Base-by-base conservation (phyloP, 192 early-diverging fungal genomes). In the Dissophora globulifera region DNA sequence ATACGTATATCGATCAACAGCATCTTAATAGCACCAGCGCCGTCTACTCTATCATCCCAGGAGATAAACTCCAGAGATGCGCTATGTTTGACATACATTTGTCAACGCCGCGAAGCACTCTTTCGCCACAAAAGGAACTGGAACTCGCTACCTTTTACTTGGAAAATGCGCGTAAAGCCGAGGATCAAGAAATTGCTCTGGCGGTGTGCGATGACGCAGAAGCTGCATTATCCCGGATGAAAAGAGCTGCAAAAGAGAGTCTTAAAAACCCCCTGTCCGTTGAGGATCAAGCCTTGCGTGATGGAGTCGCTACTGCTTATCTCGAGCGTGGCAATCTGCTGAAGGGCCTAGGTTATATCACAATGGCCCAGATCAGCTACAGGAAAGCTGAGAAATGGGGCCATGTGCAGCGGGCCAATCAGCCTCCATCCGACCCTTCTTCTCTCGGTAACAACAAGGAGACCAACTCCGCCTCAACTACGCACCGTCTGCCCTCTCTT, bases 331-430 rank as follows among this genome's bases (percentile, higher is more conserved):
- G 50, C 30, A 52, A 53, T 20, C 50, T 64, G 32, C 19, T 64
- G 41, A 27, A 54, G 3, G 41, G 38, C 25, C 38, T 64, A 49
- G 51, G 51, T 22, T 42, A 54, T 48, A 50, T 31, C 20, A 38
- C 50, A 41, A 64, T 40, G 38, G 62, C 62, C 45, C 50, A 64
- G 27, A 29, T 45, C 27, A 64, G 42, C 20, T 53, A 64, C 51
- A 64, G 33, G 62, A 64, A 53, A 49, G 62, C 62, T 33, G 50
- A 64, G 26, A 49, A 64, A n/a, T 64, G 62, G 62, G 62, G 62
- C 45, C 54, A 64, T 41, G 5, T 38, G 17, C 29, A 53, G 27
- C 41, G 23, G 19, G 50, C 50, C 49, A 54, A 45, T 27, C 46
- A 32, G 40, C 54, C 50, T 32, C 45, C 51, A 40, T 54, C 40